A percentile compares a stretch with the other conserved stretches of the same genome.
These are phyloP conservation scores for Aspergillus neoniger DNA, from an alignment of 2,329 filamentous ascomycete genomes.

Conservation along the genomic window DNA sequence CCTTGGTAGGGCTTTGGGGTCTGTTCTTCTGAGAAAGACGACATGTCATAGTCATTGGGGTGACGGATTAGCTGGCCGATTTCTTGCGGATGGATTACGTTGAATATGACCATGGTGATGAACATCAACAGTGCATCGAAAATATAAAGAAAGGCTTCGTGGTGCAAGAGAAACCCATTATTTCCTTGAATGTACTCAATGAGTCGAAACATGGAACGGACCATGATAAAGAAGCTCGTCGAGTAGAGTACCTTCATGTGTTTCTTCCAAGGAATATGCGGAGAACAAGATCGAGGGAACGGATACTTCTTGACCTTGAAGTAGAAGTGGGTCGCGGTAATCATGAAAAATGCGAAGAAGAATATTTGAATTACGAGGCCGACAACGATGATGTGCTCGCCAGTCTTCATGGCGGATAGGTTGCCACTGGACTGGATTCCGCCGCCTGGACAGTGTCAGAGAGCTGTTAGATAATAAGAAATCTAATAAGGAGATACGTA, in stretches of 20 bases:
- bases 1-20: too few species aligned
- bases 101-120: neutral
- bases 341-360: conserved; percentile 60
- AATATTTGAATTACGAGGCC: conserved; percentile 62
- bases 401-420: conserved; percentile 15
- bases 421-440: conserved; percentile 17
- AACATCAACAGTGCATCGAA: conserved; percentile 13
- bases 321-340: conserved; percentile 21
- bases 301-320: conserved; percentile 10
- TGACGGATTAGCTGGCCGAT: neutral
- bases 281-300: conserved; percentile 2
- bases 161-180: conserved; percentile 5
- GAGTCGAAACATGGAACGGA: conserved; percentile 24
- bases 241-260: conserved; percentile 18
- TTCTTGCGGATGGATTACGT: neutral
- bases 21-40: too few species aligned
- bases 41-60: neutral
- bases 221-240: conserved; percentile 21
- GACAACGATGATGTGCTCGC: conserved; percentile 50
- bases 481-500: neutral
- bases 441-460: conserved; percentile 12
- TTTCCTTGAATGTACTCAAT: conserved; percentile 22
- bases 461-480: neutral
- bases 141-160: conserved; percentile 12
- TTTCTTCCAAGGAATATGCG: conserved; percentile 9